Evolutionary conservation across 345 rosid species (phyloP), one percentile per base, ranked within the genome.

Genomic region (Mangifera indica): DNA sequence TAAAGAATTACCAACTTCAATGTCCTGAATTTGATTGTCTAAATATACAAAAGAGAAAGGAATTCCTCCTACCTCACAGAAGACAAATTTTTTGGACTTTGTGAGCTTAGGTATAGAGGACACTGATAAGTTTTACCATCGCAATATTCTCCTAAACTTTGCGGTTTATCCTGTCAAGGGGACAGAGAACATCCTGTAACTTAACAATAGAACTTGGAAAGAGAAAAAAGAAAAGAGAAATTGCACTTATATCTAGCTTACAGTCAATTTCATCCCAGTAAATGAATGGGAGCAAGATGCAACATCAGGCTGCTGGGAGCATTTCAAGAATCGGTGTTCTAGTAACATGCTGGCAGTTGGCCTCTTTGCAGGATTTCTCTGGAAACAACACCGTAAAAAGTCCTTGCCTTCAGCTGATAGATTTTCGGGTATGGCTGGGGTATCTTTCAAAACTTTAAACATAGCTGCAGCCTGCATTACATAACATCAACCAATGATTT

Each of bases 341-440:
- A 92, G 80, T 80, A 95, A 78, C 87, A 70, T 72, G 69, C 86
- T 56, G 14, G 99, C 99, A 0, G 89, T 79, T 37, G 99, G 85
- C 78, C 98, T 83, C 54, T 89, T 91, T 13, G 97, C 97, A 53
- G 99, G 99, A 70, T 92, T 92, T 83, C 98, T 85, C 70, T 49
- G 86, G 70, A 95, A 95, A 77, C 99, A 95, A 60, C 81, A 75
- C 64, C 77, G 72, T n/a, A 95, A 83, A 75, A 95, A 95, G 48
- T 92, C 99, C 83, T 87, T 92, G 26, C 98, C 96, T 71, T 91
- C 98, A 0, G 83, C 64, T 77, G 99, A 95, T 76, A 95, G 81
- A 66, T 81, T 82, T 73, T 86, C 91, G 0, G 99, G 99, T 66
- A 91, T 79, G 10, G 89, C 78, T 63, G 99, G 99, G 21, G 83